These are phyloP conservation scores for Turnera subulata DNA, from an alignment of 345 rosid species.

Conservation along the genomic window DNA sequence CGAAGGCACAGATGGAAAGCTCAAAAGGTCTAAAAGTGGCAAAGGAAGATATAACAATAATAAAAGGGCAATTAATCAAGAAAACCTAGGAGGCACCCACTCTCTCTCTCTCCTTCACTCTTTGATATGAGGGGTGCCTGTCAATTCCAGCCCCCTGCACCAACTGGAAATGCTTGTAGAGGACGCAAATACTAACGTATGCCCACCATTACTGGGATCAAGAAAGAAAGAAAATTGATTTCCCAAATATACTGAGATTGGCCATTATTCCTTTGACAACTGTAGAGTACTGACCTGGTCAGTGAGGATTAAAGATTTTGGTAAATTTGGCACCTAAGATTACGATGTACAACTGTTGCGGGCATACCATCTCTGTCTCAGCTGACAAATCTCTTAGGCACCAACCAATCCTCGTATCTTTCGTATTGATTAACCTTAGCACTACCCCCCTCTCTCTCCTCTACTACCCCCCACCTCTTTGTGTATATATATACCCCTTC, in stretches of 20 bases:
- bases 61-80: too few species aligned
- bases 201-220: conserved; percentile 13
- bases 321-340: conserved; percentile 43
- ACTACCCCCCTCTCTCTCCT: neutral
- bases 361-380: conserved; percentile 26
- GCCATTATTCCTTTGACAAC: conserved; percentile 17
- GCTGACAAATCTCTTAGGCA: conserved; percentile 23
- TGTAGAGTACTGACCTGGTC: conserved; percentile 16
- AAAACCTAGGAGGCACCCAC: too few species aligned
- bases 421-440: conserved; percentile 17
- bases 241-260: conserved; percentile 10
- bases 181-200: conserved; percentile 32
- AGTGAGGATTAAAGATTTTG: conserved; percentile 34
- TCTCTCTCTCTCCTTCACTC: too few species aligned
- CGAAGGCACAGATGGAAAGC: too few species aligned
- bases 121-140: neutral
- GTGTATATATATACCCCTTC: conserved; percentile 32
- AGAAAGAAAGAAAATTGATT: neutral
- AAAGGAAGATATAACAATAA: too few species aligned
- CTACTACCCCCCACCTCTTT: conserved; percentile 3
- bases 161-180: conserved; percentile 28
- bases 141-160: conserved; percentile 26
- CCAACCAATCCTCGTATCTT: conserved; percentile 30
- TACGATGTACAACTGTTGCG: conserved; percentile 57
- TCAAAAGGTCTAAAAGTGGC: too few species aligned